Base-by-base conservation (phyloP, 345 rosid species). In the Erodium maritimum region DNA sequence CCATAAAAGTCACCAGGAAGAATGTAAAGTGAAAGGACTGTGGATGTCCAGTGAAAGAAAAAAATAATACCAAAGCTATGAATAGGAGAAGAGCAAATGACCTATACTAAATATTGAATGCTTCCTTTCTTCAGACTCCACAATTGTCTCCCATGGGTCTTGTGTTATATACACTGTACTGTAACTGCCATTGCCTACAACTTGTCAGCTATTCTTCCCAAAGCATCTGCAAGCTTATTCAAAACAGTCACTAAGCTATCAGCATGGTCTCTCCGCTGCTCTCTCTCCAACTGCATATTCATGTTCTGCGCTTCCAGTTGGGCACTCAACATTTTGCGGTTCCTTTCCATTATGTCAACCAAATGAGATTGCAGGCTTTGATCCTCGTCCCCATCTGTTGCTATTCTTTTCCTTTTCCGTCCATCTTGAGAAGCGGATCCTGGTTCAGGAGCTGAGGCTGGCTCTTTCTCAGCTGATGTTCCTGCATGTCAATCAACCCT, bases 301-400 rank as follows among this genome's bases (percentile, higher is more conserved):
- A 34, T 73, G 76, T 85, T 90, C 70, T 93, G 99, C 60, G 83
- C 81, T 76, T 93, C 88, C n/a, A 89, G 95, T 61, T 87, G 97
- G 50, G 90, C 80, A 9, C 76, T 75, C 69, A 93, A 72, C 77
- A 85, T 76, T 69, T 79, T 81, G 17, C 96, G 86, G 48, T 87
- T 93, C 75, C 73, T 79, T 66, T 87, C 97, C 55, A 93, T 54
- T 51, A 81, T 81, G 46, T 82, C 77, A 29, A 89, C 70, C 72
- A 89, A 59, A 14, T 83, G 87, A 24, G 29, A 53, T 23, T 83
- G 83, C 65, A 76, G 61, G 37, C 62, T 72, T 59, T 11, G 37
- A 57, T 75, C 65, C 6, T 67, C 90, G 0, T 29, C 37, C 9
- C 61, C 83, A 1, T 80, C 83, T 5, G 23, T 19, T 0, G 46